Evolutionary conservation across 2,329 filamentous ascomycete genomes (phyloP).

Genomic region (Fusarium albosuccineum): DNA sequence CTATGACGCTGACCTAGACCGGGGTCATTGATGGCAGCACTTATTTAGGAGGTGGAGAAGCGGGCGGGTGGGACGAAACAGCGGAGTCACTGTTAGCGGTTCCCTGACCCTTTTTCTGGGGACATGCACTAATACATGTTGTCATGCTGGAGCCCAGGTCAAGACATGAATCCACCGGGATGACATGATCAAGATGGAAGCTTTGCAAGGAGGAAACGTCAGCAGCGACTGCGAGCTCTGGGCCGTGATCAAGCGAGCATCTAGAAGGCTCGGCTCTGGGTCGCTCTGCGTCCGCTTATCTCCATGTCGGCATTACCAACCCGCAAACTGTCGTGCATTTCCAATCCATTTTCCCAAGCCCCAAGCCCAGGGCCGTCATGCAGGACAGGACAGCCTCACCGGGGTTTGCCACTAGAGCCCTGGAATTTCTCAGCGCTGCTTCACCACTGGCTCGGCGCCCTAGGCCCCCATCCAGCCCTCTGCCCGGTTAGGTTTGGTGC

Average conservation of each 20-base stretch:
- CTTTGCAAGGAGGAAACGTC: conserved; percentile 7
- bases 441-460: conserved; percentile 30
- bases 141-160: conserved; percentile 24
- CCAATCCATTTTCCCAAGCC: neutral
- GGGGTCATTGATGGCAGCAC: conserved; percentile 25
- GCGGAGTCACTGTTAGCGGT: conserved; percentile 25
- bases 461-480: neutral
- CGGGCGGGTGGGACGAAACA: conserved; percentile 36
- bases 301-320: conserved; percentile 3
- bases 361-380: conserved; percentile 17
- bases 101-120: conserved; percentile 39
- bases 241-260: neutral
- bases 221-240: neutral
- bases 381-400: conserved; percentile 23
- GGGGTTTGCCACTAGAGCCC: conserved; percentile 37
- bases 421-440: conserved; percentile 38
- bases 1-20: conserved; percentile 37
- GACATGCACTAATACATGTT: conserved; percentile 32
- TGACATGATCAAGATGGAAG: conserved; percentile 14
- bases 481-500: conserved; percentile 1
- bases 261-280: neutral
- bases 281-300: neutral
- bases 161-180: conserved; percentile 20
- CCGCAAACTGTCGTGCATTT: neutral
- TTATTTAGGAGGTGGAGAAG: conserved; percentile 27